Base-by-base conservation (phyloP, 2,329 filamentous ascomycete genomes). In the Exophiala alcalophila region DNA sequence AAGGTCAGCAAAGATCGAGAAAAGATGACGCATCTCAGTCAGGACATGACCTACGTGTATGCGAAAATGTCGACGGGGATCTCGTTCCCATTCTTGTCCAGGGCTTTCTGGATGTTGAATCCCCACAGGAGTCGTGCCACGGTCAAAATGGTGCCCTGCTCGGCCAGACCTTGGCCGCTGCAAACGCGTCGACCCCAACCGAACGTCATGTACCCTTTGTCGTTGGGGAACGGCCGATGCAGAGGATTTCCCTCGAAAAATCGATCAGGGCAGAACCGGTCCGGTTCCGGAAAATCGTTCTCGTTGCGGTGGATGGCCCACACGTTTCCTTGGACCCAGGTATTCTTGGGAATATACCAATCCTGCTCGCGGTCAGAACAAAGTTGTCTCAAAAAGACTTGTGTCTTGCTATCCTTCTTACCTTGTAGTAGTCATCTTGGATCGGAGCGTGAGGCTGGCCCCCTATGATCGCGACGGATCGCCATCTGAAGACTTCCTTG, bases 61-160 rank as follows among this genome's bases (percentile, higher is more conserved):
- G 71, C 63, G 49, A 77, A 76, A 27, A 80, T 78, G 47, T 80
- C 76, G 26, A 80, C 72, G 2, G 72, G 67, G 12, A 76, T 64
- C 12, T 68, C 64, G 16, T 65, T 67, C 1, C 74, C 74, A 20
- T 61, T 48, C 38, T 32, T 26, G 15, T 53, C 44, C 5, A 45
- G 28, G 2, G 48, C 44, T 30, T 55, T 53, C 12, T 46, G 25
- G 25, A 55, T 49, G 25, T 48, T 46, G 40, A 53, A 55, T 3
- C 24, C 50, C 36, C 44, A 49, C 11, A 55, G 43, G 67, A 80
- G 73, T 20, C 76, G 62, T 1, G 73, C 70, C 42, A 80, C 75
- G 11, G 75, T 76, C 44, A 79, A 72, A 53, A 77, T 54, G 59
- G 70, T 41, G 59, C 59, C 59, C 14, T 62, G 59, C 1, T 50